phyloP scores from a whole-genome alignment of 2,329 filamentous ascomycete species.

The Paecilomyces sp. region DNA sequence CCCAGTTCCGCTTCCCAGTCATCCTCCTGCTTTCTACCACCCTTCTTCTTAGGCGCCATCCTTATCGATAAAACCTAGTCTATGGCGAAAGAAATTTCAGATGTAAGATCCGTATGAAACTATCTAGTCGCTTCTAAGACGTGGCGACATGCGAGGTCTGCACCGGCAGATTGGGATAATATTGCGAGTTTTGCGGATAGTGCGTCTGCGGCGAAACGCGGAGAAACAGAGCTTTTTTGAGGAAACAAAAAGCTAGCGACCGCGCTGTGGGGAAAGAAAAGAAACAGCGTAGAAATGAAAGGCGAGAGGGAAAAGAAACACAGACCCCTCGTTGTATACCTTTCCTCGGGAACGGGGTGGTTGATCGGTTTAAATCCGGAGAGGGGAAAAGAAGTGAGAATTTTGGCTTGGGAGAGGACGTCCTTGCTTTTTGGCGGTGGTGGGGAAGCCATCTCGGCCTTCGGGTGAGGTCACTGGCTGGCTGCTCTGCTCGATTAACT shows the following conservation, averaged over 20 bases:
- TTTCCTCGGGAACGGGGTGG: not conserved
- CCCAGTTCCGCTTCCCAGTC: slow-evolving; percentile 94
- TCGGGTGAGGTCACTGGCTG: not conserved
- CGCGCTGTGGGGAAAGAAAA: not conserved
- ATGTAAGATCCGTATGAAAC: not conserved
- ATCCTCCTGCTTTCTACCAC: slow-evolving; percentile 74
- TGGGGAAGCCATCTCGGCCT: not conserved
- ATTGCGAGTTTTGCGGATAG: not conserved
- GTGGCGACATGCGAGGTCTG: not conserved
- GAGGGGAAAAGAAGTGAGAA: not conserved
- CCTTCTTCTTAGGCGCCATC: slow-evolving; percentile 96
- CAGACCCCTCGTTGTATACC: slow-evolving; percentile 8
- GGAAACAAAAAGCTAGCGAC: not conserved
- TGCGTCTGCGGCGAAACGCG: not conserved
- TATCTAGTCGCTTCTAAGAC: not conserved
- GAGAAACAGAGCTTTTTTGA: not conserved
- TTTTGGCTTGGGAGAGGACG: not conserved
- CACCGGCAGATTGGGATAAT: not conserved
- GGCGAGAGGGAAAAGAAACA: not conserved
- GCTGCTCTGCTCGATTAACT: too few species aligned
- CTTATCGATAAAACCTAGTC: slow-evolving; percentile 12
- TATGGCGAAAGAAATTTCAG: not conserved
- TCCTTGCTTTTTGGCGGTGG: not conserved
- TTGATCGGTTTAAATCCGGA: not conserved
- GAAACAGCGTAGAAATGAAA: not conserved